These are phyloP conservation scores for Microcera coccophila DNA, from an alignment of 2,329 filamentous ascomycete species.

Conservation along the genomic window DNA sequence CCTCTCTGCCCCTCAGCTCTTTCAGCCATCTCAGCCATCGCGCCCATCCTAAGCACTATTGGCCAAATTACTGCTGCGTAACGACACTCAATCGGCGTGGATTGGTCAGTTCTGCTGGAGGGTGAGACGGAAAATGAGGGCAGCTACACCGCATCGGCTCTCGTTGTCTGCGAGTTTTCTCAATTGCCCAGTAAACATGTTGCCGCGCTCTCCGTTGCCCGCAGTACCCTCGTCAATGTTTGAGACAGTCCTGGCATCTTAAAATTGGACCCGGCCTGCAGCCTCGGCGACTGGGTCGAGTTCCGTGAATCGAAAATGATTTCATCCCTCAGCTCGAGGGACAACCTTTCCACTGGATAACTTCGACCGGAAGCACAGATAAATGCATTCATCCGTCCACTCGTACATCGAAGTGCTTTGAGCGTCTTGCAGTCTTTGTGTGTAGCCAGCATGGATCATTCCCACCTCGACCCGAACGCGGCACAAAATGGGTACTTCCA, in stretches of 20 bases:
- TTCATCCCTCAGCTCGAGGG: not conserved
- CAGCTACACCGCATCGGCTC: slow-evolving; percentile 12
- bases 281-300: not conserved
- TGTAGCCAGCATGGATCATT: slow-evolving; percentile 22
- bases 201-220: not conserved
- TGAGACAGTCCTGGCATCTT: slow-evolving; percentile 13
- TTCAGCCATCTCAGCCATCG: slow-evolving; percentile 9
- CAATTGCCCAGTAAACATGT: slow-evolving; percentile 1
- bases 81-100: slow-evolving; percentile 1
- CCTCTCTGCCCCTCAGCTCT: slow-evolving; percentile 7
- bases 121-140: slow-evolving; percentile 14
- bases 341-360: not conserved
- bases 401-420: not conserved
- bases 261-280: slow-evolving; percentile 3
- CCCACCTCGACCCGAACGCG: slow-evolving; percentile 20
- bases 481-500: slow-evolving; percentile 11
- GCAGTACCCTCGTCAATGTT: slow-evolving; percentile 5
- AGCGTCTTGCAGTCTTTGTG: slow-evolving; percentile 1
- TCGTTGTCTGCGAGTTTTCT: slow-evolving; percentile 2
- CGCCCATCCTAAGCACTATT: not conserved
- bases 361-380: not conserved
- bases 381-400: not conserved
- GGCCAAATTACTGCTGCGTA: not conserved
- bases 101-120: slow-evolving; percentile 10
- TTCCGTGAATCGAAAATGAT: not conserved